Base-by-base conservation (phyloP, 768 basidiomycete species). In the Mycena chlorophos region DNA sequence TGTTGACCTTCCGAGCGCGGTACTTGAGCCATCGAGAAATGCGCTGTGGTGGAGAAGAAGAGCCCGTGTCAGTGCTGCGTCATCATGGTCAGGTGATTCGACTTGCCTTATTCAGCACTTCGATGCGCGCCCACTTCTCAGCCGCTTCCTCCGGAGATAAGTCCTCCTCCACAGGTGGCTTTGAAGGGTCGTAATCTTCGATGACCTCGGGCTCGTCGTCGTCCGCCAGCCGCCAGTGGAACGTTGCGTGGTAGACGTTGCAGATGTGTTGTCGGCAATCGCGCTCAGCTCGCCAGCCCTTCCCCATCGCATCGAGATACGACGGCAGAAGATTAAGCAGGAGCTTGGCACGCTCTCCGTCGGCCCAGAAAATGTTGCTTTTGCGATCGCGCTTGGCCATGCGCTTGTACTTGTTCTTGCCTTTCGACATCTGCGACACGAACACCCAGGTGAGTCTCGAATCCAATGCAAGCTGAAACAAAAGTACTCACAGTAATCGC, bases 181-280 rank as follows among this genome's bases (percentile, higher is more conserved):
- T 25, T 12, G 19, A 22, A 5, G 46, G 54, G 48, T 55, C 54
- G 37, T 49, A 55, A 17, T 48, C 48, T 13, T 28, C 19, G 10
- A 55, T 19, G 2, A 47, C 19, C 34, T 39, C 46, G 30, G 54
- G 54, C 38, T 46, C 54, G 30, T 55, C 42, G 31, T 39, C 25
- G 26, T 52, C 51, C 10, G 51, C 20, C 5, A 52, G 10, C 4
- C 37, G 31, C 51, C 51, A 52, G 5, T 34, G 22, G 22, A 52
- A 25, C 5, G 20, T 34, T 5, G 51, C 51, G 20, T 52, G 51
- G 27, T 39, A 52, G 16, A 40, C 37, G 51, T 55, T 55, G 38
- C 30, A 46, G 6, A 46, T 28, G 19, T 19, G n/a, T 38, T 12
- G 47, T 17, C 30, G 54, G 37, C 13, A 49, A 22, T 28, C 46